Conservation (phyloP, 129 eudicot genomes). For the Silybum marianum region DNA sequence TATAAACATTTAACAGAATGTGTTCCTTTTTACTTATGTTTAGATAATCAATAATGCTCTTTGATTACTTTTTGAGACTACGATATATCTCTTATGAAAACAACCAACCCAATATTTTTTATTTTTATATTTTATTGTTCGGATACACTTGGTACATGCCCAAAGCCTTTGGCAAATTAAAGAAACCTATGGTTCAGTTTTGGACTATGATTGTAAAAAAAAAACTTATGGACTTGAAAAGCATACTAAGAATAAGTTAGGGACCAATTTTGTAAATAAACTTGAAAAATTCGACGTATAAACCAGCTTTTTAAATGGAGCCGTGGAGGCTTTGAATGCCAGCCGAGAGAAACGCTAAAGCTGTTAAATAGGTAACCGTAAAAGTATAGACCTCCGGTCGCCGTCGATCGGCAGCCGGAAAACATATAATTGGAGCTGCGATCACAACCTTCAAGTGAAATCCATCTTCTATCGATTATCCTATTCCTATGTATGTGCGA, state of each 20-base stretch:
- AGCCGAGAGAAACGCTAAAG: not conserved
- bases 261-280: not conserved
- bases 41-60: too few species aligned
- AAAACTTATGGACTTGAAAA: not conserved
- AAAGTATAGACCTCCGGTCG: not conserved
- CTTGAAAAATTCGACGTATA: not conserved
- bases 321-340: too few species aligned
- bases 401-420: not conserved
- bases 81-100: too few species aligned
- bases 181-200: not conserved
- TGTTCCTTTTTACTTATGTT: too few species aligned
- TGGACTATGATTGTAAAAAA: not conserved
- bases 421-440: not conserved
- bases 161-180: too few species aligned
- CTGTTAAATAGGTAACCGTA: not conserved
- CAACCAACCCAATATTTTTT: too few species aligned
- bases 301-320: too few species aligned
- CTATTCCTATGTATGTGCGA: not conserved
- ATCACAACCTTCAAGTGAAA: not conserved
- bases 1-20: too few species aligned
- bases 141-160: too few species aligned
- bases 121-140: too few species aligned
- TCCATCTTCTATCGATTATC: not conserved
- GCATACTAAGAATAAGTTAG: not conserved
- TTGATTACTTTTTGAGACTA: too few species aligned